A percentile compares a stretch with the other conserved stretches of the same genome.
These are phyloP conservation scores for Aspergillus incahuasiensis DNA, from an alignment of 495 filamentous ascomycete species.

Conservation along the genomic window DNA sequence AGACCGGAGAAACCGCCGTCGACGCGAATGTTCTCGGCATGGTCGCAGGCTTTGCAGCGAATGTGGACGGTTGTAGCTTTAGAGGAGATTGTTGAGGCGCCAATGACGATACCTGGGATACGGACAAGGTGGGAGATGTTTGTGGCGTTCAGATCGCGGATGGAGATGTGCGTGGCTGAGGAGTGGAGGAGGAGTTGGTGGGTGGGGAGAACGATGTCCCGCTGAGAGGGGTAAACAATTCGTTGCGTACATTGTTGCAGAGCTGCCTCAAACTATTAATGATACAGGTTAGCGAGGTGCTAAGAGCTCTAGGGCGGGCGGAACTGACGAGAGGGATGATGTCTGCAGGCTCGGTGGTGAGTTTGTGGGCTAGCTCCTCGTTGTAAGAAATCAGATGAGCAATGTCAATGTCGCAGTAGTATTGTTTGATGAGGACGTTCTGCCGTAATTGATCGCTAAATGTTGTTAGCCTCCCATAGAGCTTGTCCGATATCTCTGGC, in stretches of 20 bases:
- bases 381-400: conserved; percentile 95
- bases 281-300: too few species aligned
- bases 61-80: conserved; percentile 86
- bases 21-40: conserved; percentile 65
- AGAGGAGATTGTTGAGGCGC: conserved; percentile 91
- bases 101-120: conserved; percentile 96
- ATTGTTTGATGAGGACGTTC: conserved; percentile 91
- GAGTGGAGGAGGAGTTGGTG: conserved; percentile 97
- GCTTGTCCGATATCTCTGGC: conserved; percentile 8
- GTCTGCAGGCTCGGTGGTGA: conserved; percentile 86
- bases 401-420: conserved; percentile 96
- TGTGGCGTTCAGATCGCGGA: conserved; percentile 87
- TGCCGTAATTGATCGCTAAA: conserved; percentile 89
- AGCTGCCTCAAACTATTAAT: conserved; percentile 79
- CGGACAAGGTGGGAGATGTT: conserved; percentile 93
- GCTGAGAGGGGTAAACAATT: conserved; percentile 78
- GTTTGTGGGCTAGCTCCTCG: conserved; percentile 87
- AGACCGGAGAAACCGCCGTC: conserved; percentile 82
- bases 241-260: conserved; percentile 85
- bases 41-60: conserved; percentile 83
- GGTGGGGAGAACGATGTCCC: conserved; percentile 64
- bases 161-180: conserved; percentile 80
- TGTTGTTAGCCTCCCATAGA: conserved; percentile 18
- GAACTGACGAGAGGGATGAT: conserved; percentile 79
- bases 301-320: background rate